These are phyloP conservation scores for Pittosporum tobira DNA, from an alignment of 129 eudicot genomes.

Conservation along the genomic window DNA sequence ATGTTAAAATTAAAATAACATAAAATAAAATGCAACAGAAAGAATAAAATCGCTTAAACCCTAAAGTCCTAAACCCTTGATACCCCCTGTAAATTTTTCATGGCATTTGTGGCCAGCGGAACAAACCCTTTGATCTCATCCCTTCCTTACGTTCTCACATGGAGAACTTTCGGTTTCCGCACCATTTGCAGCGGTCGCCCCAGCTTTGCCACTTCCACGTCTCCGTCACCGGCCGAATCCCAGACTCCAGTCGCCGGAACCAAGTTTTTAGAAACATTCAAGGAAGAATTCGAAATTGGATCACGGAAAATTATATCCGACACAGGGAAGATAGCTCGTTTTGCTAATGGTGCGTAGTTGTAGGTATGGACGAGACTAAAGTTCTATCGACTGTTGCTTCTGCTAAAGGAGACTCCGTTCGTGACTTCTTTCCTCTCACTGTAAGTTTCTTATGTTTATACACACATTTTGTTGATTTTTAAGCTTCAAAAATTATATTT, in stretches of 20 bases:
- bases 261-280: slow-evolving; percentile 63
- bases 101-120: slow-evolving; percentile 47
- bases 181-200: slow-evolving; percentile 41
- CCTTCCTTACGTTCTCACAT: slow-evolving; percentile 34
- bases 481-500: neutral
- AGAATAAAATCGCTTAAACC: slow-evolving; percentile 36
- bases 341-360: slow-evolving; percentile 86
- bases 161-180: slow-evolving; percentile 30
- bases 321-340: slow-evolving; percentile 86
- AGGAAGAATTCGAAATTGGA: slow-evolving; percentile 79
- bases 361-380: slow-evolving; percentile 76
- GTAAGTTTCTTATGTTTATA: slow-evolving; percentile 28
- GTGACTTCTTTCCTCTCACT: slow-evolving; percentile 86
- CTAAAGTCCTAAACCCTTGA: slow-evolving; percentile 51
- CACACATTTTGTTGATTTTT: neutral
- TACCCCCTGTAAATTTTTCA: slow-evolving; percentile 12
- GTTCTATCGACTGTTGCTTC: slow-evolving; percentile 81
- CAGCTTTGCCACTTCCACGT: slow-evolving; percentile 23
- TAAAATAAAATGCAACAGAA: too few relatives aligned
- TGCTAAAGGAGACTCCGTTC: slow-evolving; percentile 37
- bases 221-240: slow-evolving; percentile 23
- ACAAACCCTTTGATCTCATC: slow-evolving; percentile 40
- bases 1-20: too few relatives aligned
- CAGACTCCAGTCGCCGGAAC: slow-evolving; percentile 31
- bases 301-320: slow-evolving; percentile 50